phyloP scores from a whole-genome alignment of 2,329 filamentous ascomycete species.

The Raffaelea deltoideospora region DNA sequence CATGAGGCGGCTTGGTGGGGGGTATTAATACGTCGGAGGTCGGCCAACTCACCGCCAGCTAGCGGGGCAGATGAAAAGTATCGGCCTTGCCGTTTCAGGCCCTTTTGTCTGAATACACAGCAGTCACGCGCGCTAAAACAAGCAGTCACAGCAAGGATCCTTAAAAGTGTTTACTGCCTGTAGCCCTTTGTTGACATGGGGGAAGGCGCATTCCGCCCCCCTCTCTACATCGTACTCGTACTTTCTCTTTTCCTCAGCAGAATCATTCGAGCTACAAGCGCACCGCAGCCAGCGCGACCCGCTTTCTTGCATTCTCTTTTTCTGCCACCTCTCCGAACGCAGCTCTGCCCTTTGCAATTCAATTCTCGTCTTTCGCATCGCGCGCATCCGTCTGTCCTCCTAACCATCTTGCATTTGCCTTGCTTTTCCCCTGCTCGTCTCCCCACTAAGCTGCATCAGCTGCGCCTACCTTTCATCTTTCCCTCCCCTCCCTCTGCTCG shows the following conservation, averaged over 20 bases:
- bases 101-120: background rate
- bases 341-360: background rate
- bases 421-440: too few relatives aligned
- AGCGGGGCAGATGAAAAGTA: background rate
- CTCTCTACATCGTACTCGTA: too few relatives aligned
- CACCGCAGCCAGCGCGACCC: constrained; percentile 6
- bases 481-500: background rate
- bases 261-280: constrained; percentile 2
- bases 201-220: constrained; percentile 1
- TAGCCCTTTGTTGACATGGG: constrained; percentile 1
- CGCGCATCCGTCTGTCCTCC: too few relatives aligned
- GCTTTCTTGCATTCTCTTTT: constrained; percentile 9
- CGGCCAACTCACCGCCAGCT: background rate
- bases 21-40: background rate
- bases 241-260: background rate
- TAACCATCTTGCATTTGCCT: too few relatives aligned
- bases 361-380: background rate
- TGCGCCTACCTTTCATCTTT: background rate
- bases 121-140: background rate
- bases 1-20: background rate
- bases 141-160: background rate
- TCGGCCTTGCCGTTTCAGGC: background rate
- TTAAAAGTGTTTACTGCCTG: background rate
- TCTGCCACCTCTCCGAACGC: constrained; percentile 1
- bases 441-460: too few relatives aligned